A percentile compares a stretch with the other conserved stretches of the same genome.
Conservation (phyloP, 2,329 filamentous ascomycete genomes). For the Penicillium sp. region DNA sequence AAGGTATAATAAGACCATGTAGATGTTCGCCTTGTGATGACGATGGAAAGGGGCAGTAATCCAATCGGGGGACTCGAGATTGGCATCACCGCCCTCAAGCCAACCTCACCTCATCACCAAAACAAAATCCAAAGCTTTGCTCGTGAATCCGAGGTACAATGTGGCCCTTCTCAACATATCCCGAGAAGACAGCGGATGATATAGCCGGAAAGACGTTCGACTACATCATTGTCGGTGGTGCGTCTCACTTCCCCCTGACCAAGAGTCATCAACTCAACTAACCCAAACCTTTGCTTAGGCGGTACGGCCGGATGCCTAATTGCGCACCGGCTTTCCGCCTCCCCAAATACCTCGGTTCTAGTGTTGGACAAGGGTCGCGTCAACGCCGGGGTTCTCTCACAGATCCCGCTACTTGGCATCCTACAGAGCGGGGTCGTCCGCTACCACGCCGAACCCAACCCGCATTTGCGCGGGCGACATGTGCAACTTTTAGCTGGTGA, state of each 20-base stretch:
- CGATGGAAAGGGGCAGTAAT: background rate
- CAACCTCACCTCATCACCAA: background rate
- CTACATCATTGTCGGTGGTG: slow-evolving; percentile 2
- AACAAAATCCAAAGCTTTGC: background rate
- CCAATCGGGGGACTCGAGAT: background rate
- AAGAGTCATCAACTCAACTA: background rate
- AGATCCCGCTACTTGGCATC: background rate
- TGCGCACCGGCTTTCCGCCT: background rate
- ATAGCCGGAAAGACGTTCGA: background rate
- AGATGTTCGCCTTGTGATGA: background rate
- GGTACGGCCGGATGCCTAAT: slow-evolving; percentile 2
- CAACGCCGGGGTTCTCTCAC: background rate
- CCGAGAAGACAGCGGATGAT: background rate
- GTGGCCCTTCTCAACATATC: slow-evolving; percentile 1
- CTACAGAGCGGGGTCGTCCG: background rate
- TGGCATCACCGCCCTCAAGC: background rate
- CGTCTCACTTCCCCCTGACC: background rate
- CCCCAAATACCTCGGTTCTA: background rate
- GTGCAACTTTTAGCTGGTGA: background rate
- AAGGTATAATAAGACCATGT: too few species aligned
- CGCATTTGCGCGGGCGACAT: background rate
- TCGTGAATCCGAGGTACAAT: background rate
- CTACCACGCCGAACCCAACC: background rate
- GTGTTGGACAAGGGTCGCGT: background rate
- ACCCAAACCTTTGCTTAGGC: background rate